Base-by-base conservation (phyloP, 2,329 filamentous ascomycete species). In the Lachnellula subtilissima region DNA sequence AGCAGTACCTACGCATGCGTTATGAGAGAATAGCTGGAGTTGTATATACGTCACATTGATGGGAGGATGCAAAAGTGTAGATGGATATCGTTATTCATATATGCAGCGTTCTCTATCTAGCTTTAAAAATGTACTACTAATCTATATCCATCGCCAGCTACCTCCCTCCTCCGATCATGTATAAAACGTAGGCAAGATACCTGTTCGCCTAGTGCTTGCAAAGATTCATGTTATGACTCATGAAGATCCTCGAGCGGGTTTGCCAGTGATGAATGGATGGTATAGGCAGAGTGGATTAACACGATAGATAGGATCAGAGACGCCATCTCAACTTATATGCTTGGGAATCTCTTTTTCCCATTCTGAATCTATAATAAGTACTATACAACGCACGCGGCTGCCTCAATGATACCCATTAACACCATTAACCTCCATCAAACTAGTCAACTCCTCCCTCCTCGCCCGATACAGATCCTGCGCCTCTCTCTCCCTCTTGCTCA, bases 401-500 rank as follows among this genome's bases (percentile, higher is more conserved):
- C 45, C 46, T 57, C 37, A 62, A 60, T 65, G 63, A 61, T 59
- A 65, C 43, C 65, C 64, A 57, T 67, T 67, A 11, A 57, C 60
- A 14, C 53, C 58, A 15, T 69, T 65, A 14, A 54, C 60, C 5
- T 69, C 65, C 40, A 67, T 71, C 63, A 96, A 74, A 53, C 73
- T 76, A 48, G 86, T 83, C 63, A 97, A 72, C 76, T 97, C 94
- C 48, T 91, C 89, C 73, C 82, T 90, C 57, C 85, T 82, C 61
- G 75, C 76, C 64, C 89, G 82, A 70, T 94, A 99, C 66, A 87
- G 71, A 61, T 97, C 91, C 74, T 99, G 94, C 6, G 91, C 91
- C 74, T 97, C 91, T 56, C 92, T 80, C 76, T 97, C 93, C 60
- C 93, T 79, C 65, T 84, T 84, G 64, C 85, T 89, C 9, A 97